Evolutionary conservation across 257 asterid species (phyloP).

Genomic region (Verbascum thapsus): DNA sequence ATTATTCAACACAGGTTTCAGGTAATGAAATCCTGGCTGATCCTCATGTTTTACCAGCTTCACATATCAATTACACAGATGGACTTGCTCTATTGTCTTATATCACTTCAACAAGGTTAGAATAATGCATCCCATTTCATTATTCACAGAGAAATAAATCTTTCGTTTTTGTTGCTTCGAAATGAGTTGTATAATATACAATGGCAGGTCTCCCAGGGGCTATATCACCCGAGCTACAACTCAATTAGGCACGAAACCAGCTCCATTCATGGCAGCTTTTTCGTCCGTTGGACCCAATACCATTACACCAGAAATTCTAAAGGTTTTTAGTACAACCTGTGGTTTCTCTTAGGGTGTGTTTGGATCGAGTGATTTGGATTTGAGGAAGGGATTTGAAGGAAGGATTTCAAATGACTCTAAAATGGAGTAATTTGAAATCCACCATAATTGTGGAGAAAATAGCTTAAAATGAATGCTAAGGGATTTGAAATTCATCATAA

Average conservation of each 20-base stretch:
- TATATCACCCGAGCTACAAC: conserved; percentile 59
- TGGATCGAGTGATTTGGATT: too few species aligned
- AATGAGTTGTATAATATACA: neutral
- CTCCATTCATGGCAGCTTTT: conserved; percentile 90
- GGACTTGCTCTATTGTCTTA: conserved; percentile 65
- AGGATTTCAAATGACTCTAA: too few species aligned
- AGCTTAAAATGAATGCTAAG: too few species aligned
- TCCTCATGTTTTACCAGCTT: conserved; percentile 83
- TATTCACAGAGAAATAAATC: neutral
- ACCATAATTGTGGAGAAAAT: too few species aligned
- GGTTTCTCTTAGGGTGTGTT: conserved; percentile 1
- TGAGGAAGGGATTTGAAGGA: too few species aligned
- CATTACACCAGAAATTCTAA: conserved; percentile 70
- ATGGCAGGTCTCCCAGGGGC: conserved; percentile 58
- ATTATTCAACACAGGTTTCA: too few species aligned
- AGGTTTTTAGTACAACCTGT: conserved; percentile 46
- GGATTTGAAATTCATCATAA: too few species aligned
- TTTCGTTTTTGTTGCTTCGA: too few species aligned
- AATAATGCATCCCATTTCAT: neutral
- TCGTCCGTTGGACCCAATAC: conserved; percentile 80
- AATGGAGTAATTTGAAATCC: too few species aligned
- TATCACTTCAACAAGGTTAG: conserved; percentile 59
- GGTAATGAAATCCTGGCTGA: conserved; percentile 86
- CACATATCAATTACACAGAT: conserved; percentile 72
- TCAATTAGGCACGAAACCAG: conserved; percentile 64